Conservation (phyloP, 202 grass and related monocot genomes). For the Bolboschoenoplectus hybrid region DNA sequence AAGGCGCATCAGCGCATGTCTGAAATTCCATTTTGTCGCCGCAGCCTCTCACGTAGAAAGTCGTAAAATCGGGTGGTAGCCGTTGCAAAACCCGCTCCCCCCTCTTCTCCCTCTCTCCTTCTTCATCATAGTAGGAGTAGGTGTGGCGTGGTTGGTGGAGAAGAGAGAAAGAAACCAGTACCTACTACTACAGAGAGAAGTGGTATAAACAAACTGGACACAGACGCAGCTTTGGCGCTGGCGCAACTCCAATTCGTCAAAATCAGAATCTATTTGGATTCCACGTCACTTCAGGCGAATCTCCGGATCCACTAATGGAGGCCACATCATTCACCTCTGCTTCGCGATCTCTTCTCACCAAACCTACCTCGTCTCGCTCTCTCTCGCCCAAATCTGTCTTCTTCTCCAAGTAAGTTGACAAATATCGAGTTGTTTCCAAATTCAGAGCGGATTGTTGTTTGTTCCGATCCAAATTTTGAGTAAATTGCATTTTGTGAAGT, state of each 20-base stretch:
- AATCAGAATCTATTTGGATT: conserved; percentile 18
- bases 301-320: background rate
- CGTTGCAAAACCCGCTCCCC: background rate
- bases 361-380: conserved; percentile 20
- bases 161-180: background rate
- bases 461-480: background rate
- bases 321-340: conserved; percentile 19
- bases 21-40: background rate
- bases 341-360: conserved; percentile 18
- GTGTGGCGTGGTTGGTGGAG: background rate
- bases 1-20: too few relatives aligned
- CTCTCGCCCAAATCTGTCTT: conserved; percentile 42
- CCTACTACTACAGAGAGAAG: background rate
- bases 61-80: background rate
- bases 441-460: background rate
- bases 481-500: background rate
- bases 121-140: background rate
- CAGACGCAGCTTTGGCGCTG: background rate
- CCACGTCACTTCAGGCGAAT: conserved; percentile 7
- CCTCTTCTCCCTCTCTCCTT: background rate
- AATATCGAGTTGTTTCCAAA: background rate
- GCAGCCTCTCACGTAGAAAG: background rate
- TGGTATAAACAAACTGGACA: background rate
- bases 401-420: conserved; percentile 54
- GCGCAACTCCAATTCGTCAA: conserved; percentile 3